These are phyloP conservation scores for Melanogaster broomeanus DNA, from an alignment of 768 basidiomycete genomes.

Conservation along the genomic window DNA sequence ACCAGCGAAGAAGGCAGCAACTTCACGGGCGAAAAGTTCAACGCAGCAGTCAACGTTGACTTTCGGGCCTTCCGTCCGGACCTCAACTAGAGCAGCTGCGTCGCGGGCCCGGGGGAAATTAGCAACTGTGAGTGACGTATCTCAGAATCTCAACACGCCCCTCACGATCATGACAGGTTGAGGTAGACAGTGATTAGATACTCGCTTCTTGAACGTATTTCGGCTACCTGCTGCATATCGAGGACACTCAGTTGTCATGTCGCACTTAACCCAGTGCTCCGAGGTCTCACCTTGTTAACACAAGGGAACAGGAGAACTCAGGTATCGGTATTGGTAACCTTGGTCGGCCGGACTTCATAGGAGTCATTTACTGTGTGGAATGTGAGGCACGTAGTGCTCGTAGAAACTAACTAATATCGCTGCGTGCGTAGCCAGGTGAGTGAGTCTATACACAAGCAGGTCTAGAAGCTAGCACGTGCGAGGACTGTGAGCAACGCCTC, in stretches of 20 bases:
- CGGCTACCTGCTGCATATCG: not conserved
- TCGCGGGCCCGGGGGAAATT: constrained; percentile 66
- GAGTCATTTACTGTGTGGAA: no score
- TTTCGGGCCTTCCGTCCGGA: constrained; percentile 61
- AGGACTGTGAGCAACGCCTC: no score
- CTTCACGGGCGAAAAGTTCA: constrained; percentile 31
- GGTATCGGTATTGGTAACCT: no score
- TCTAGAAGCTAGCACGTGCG: no score
- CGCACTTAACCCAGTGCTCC: not conserved
- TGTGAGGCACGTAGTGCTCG: no score
- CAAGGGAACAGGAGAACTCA: no score
- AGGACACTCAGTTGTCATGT: not conserved
- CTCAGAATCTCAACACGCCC: not conserved
- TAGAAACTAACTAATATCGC: no score
- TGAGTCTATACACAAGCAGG: no score
- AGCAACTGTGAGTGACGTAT: constrained; percentile 40
- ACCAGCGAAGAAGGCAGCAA: constrained; percentile 47
- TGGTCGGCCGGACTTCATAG: no score
- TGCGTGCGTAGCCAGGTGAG: no score
- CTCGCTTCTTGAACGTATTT: not conserved
- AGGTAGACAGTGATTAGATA: constrained; percentile 32
- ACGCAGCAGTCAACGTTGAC: constrained; percentile 50
- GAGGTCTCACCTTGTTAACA: no score
- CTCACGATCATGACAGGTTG: constrained; percentile 4
- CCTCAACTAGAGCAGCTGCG: constrained; percentile 66